phyloP scores from a whole-genome alignment of 495 filamentous ascomycete species.

The Hypoxylon lienhwacheense region DNA sequence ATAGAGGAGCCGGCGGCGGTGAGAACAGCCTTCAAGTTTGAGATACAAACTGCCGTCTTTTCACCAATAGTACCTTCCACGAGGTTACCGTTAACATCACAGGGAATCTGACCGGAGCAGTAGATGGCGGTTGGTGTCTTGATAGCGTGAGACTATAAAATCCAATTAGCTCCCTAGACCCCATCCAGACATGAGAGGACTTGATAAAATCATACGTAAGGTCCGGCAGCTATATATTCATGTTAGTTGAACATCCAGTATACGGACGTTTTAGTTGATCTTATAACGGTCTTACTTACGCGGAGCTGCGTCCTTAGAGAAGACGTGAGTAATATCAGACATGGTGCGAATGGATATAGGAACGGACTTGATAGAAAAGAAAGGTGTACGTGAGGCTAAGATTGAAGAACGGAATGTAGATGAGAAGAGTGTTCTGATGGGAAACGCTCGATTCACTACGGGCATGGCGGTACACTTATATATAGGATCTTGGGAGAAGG shows the following conservation, averaged over 20 bases:
- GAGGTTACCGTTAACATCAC: constrained; percentile 71
- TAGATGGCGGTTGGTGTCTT: constrained; percentile 80
- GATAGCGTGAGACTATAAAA: constrained; percentile 79
- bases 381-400: constrained; percentile 17
- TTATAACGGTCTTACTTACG: constrained; percentile 43
- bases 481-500: too few relatives aligned
- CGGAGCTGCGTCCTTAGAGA: constrained; percentile 55
- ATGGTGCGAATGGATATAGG: constrained; percentile 42
- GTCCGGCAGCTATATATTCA: constrained; percentile 51
- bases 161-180: constrained; percentile 13
- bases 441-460: constrained; percentile 20
- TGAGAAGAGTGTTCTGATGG: constrained; percentile 22
- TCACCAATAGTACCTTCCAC: constrained; percentile 74
- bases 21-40: constrained; percentile 77
- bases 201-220: constrained; percentile 50
- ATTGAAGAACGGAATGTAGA: constrained; percentile 24
- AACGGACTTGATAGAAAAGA: constrained; percentile 16
- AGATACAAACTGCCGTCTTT: constrained; percentile 73
- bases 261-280: background rate
- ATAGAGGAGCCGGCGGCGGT: constrained; percentile 75
- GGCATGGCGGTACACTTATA: constrained; percentile 22
- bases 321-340: constrained; percentile 52
- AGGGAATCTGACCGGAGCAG: constrained; percentile 91
- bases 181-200: background rate
- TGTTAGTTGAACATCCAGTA: constrained; percentile 19